A percentile compares a stretch with the other conserved stretches of the same genome.
phyloP scores from a whole-genome alignment of 768 basidiomycete species.

The Dictyophora rubrovolvata region DNA sequence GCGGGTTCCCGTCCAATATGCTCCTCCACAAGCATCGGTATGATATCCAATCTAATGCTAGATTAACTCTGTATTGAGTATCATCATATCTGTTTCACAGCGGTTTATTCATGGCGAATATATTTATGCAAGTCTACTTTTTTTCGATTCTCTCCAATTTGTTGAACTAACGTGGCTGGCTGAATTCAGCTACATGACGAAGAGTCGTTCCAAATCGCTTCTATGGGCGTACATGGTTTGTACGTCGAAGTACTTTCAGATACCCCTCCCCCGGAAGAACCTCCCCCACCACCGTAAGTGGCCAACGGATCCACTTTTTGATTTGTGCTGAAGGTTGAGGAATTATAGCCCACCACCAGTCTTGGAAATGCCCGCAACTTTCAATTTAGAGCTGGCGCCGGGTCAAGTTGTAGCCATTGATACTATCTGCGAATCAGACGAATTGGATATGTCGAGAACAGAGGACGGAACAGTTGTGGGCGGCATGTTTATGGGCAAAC shows the following conservation, averaged over 20 bases:
- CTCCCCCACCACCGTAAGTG: constrained; percentile 52
- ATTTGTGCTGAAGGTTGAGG: background rate
- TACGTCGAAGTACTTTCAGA: constrained; percentile 82
- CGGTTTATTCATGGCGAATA: constrained; percentile 70
- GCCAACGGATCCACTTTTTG: constrained; percentile 8
- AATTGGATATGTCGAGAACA: constrained; percentile 86
- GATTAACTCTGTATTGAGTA: background rate
- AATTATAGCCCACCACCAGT: constrained; percentile 51
- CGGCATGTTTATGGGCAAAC: constrained; percentile 81
- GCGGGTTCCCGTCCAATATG: constrained; percentile 81
- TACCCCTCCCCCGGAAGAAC: constrained; percentile 74
- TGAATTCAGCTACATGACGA: constrained; percentile 59
- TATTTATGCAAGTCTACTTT: constrained; percentile 53
- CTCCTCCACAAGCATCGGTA: constrained; percentile 75
- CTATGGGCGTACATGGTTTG: constrained; percentile 69
- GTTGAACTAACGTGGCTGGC: constrained; percentile 11
- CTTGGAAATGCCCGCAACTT: constrained; percentile 77
- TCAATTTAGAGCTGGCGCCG: constrained; percentile 70
- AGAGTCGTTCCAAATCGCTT: constrained; percentile 85
- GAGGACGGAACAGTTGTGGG: constrained; percentile 82
- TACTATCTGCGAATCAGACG: constrained; percentile 68
- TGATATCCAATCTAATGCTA: constrained; percentile 19
- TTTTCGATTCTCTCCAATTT: constrained; percentile 6
- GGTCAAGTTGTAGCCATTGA: constrained; percentile 76
- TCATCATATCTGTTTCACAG: constrained; percentile 1